Evolutionary conservation across 2,329 filamentous ascomycete genomes (phyloP).

Genomic region (Incumbomyces delicatus): DNA sequence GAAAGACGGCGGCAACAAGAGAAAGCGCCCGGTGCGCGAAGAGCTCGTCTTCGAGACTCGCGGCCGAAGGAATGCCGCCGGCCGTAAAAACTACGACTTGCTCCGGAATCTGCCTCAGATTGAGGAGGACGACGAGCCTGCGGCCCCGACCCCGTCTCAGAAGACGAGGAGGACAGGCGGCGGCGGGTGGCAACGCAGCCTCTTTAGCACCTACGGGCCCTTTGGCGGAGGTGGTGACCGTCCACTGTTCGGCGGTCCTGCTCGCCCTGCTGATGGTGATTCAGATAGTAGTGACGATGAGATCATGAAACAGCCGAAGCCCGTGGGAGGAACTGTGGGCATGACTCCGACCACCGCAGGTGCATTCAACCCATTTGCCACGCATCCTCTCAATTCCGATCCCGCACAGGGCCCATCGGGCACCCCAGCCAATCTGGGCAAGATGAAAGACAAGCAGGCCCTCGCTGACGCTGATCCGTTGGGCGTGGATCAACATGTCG

Average conservation of each 20-base stretch:
- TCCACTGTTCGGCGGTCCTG: constrained; percentile 57
- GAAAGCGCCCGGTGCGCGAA: constrained; percentile 23
- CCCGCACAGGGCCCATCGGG: constrained; percentile 46
- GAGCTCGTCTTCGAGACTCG: constrained; percentile 24
- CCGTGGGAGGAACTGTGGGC: constrained; percentile 51
- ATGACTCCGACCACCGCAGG: constrained; percentile 49
- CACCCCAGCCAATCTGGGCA: constrained; percentile 75
- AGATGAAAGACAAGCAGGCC: constrained; percentile 84
- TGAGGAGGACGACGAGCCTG: constrained; percentile 64
- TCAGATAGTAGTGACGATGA: constrained; percentile 98
- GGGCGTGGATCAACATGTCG: constrained; percentile 83
- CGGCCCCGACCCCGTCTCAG: constrained; percentile 58
- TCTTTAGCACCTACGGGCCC: constrained; percentile 85
- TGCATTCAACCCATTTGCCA: constrained; percentile 43
- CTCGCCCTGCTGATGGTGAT: constrained; percentile 57
- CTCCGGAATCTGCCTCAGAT: constrained; percentile 40
- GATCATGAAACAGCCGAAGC: constrained; percentile 51
- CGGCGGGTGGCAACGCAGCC: constrained; percentile 61
- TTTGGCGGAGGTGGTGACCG: constrained; percentile 74
- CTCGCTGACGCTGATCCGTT: constrained; percentile 90
- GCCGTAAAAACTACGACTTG: constrained; percentile 19
- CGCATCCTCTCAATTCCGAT: constrained; percentile 49
- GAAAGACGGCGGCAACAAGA: constrained; percentile 31
- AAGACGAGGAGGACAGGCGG: constrained; percentile 51
- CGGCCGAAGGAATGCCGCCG: constrained; percentile 12